phyloP scores from a whole-genome alignment of 2,329 filamentous ascomycete species.

The Alternaria angustiovoidea region DNA sequence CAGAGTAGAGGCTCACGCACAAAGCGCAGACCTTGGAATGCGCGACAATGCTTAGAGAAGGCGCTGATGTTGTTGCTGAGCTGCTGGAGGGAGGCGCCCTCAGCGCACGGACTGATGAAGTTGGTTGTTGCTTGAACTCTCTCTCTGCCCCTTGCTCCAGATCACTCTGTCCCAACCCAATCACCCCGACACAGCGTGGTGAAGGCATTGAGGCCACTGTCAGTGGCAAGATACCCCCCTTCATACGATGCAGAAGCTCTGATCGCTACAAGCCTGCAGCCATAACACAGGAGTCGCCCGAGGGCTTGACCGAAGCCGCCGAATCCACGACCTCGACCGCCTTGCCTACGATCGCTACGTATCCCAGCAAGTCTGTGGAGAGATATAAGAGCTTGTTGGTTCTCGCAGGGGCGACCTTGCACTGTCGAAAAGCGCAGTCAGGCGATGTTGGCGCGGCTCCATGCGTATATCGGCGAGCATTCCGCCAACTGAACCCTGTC shows the following conservation, averaged over 20 bases:
- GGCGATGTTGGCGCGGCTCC: neutral
- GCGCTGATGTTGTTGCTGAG: neutral
- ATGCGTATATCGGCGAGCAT: neutral
- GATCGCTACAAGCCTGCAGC: neutral
- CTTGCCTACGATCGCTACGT: neutral
- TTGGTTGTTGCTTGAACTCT: neutral
- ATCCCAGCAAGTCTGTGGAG: neutral
- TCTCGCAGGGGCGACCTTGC: neutral
- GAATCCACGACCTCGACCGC: constrained; percentile 1
- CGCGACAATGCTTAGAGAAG: neutral
- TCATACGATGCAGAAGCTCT: neutral
- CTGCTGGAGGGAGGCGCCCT: neutral
- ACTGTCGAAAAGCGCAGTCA: neutral
- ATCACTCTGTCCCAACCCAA: neutral
- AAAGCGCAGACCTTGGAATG: neutral
- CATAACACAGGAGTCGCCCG: neutral
- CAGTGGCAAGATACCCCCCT: neutral
- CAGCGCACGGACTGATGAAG: constrained; percentile 8
- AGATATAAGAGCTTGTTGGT: neutral
- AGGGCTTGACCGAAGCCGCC: constrained; percentile 8
- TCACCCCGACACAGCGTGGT: neutral
- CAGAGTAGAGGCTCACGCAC: neutral
- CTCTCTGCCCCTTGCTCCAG: neutral
- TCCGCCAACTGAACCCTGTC: neutral
- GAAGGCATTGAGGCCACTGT: neutral